Base-by-base conservation (phyloP, 179 eudicot species). In the Carnegiea gigantea region DNA sequence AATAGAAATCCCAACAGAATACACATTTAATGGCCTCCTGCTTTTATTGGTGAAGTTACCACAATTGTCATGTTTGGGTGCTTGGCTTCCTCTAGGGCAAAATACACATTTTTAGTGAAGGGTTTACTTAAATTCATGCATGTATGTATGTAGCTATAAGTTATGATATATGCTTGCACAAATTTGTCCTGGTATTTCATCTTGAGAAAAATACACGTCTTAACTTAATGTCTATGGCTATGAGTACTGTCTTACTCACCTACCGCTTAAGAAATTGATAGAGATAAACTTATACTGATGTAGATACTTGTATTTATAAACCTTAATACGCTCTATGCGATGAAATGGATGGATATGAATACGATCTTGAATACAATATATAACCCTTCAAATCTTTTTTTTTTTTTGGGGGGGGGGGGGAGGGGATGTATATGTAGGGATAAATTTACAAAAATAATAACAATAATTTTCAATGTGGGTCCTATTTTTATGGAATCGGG, bases 1-100 rank as follows among this genome's bases (percentile, higher is more conserved):
- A 80, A 62, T 80, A 36, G 76, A 77, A 80, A 15, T 73, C 49
- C 76, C 80, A 81, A 80, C 86, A 77, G 78, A 46, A 79, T 4
- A 9, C 62, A 62, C 83, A 77, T 77, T 77, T 13, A 84, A 77
- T 84, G 65, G 59, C 75, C 53, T 80, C 57, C 33, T 80, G 62
- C 28, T 75, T 53, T 74, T 59, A 60, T 57, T 59, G 54, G 54
- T 70, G 65, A 77, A 84, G 10, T 79, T 83, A 59, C 82, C 75
- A 46, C 24, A 64, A 51, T 57, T 84, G 75, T 49, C 60, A 10
- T 78, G 18, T 38, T 14, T 54, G 24, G 33, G 48, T 60, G 20
- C 20, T 76, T 70, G 23, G 57, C 77, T 77, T 72, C 30, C n/a
- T 80, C 54, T 80, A 80, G 65, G 59, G 83, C 73, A 79, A 38